phyloP scores from a whole-genome alignment of 2,329 filamentous ascomycete genomes.

The Pseudogymnoascus destructans region DNA sequence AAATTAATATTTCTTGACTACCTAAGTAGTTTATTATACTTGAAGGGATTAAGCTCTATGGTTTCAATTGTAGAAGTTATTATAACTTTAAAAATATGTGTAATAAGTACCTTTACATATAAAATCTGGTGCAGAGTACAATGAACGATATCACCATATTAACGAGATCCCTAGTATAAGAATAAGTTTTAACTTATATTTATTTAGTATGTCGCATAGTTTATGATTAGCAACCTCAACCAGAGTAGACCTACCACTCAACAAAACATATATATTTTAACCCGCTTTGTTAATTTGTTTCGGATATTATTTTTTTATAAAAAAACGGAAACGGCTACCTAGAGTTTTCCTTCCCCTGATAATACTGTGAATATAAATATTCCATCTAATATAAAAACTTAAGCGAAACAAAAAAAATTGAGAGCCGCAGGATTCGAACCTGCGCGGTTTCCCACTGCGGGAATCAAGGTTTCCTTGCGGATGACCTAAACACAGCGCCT shows the following conservation, averaged over 20 bases:
- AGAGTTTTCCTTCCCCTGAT: background rate
- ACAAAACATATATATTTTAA: too few species aligned
- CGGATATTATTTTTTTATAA: background rate
- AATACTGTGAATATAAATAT: background rate
- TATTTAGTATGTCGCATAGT: background rate
- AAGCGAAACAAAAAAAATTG: slow-evolving; percentile 21
- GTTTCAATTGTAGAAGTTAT: too few species aligned
- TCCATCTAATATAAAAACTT: background rate
- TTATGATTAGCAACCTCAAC: too few species aligned
- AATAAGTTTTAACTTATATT: too few species aligned
- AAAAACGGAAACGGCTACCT: background rate
- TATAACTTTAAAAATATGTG: too few species aligned
- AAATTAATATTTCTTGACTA: too few species aligned
- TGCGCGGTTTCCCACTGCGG: slow-evolving; percentile 33
- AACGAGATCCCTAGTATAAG: too few species aligned
- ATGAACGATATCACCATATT: too few species aligned
- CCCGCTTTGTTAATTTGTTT: background rate
- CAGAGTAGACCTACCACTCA: background rate
- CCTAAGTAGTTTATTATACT: too few species aligned
- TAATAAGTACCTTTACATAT: too few species aligned
- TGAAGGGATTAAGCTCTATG: too few species aligned
- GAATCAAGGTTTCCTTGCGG: slow-evolving; percentile 18
- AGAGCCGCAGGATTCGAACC: slow-evolving; percentile 40
- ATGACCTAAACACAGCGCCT: slow-evolving; percentile 41
- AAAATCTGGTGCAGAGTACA: too few species aligned